phyloP scores from a whole-genome alignment of 1,284 basidiomycete species.

The Ceratobasidium sp. region DNA sequence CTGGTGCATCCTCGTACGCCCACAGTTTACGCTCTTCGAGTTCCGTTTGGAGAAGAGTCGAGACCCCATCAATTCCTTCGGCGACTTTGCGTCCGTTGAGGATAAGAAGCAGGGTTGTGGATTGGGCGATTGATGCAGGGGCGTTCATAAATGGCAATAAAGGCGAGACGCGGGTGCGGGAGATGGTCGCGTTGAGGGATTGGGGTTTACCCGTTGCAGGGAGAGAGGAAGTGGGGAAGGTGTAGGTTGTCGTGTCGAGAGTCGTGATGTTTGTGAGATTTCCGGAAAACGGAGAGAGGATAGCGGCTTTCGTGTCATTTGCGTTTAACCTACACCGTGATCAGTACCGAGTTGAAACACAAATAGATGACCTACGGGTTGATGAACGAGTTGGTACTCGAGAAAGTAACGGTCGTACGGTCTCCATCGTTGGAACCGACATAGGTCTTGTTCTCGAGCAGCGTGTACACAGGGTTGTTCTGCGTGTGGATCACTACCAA shows the following conservation, averaged over 20 bases:
- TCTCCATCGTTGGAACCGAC: conserved; percentile 14
- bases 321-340: conserved; percentile 1
- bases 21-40: conserved; percentile 22
- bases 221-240: conserved; percentile 23
- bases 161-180: conserved; percentile 16
- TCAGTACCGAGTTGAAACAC: neutral
- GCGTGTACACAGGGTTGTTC: conserved; percentile 34
- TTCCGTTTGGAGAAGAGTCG: neutral
- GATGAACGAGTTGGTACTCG: neutral
- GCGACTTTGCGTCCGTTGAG: conserved; percentile 21
- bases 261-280: conserved; percentile 20
- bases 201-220: conserved; percentile 22
- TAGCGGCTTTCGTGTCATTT: neutral
- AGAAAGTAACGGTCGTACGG: conserved; percentile 4
- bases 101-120: conserved; percentile 1
- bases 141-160: conserved; percentile 31
- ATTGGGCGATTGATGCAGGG: neutral
- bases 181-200: conserved; percentile 23
- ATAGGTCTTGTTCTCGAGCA: conserved; percentile 27
- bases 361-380: conserved; percentile 12
- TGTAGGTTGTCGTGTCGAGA: conserved; percentile 33
- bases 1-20: conserved; percentile 30
- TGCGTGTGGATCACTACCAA: conserved; percentile 29
- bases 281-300: conserved; percentile 22
- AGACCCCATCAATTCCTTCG: conserved; percentile 21